Conservation (phyloP, 2,329 filamentous ascomycete genomes). For the Tolypocladium ophioglossoides region DNA sequence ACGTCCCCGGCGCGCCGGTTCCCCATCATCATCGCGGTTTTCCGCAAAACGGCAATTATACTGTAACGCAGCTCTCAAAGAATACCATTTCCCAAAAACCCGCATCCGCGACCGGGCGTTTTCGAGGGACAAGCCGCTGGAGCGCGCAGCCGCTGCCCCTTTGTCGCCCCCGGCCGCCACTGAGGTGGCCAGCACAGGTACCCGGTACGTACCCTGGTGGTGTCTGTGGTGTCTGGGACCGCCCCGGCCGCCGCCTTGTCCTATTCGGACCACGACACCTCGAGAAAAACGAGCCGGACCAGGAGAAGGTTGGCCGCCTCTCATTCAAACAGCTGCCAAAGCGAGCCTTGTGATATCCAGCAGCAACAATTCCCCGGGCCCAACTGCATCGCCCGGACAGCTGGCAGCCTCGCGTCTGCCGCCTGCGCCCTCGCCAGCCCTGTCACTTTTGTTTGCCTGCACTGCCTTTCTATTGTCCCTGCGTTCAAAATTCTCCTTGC, state of each 20-base stretch:
- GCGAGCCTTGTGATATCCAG: slow-evolving; percentile 11
- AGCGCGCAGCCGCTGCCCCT: background rate
- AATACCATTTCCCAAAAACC: background rate
- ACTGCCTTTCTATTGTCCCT: background rate
- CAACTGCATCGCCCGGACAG: slow-evolving; percentile 8
- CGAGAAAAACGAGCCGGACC: slow-evolving; percentile 20
- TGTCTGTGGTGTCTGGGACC: background rate
- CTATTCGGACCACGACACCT: slow-evolving; percentile 30
- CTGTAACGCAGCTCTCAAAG: background rate
- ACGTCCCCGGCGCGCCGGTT: background rate
- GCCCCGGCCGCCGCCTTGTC: slow-evolving; percentile 11
- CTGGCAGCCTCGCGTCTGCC: slow-evolving; percentile 4
- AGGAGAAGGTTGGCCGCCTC: slow-evolving; percentile 15
- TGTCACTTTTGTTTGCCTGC: slow-evolving; percentile 1
- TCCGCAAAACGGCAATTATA: background rate
- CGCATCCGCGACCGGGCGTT: background rate
- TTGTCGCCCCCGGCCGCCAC: background rate
- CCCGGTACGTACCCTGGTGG: background rate
- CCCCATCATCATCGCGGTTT: background rate
- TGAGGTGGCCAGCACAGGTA: background rate
- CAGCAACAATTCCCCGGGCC: background rate
- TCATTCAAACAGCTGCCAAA: slow-evolving; percentile 5
- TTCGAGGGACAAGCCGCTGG: background rate
- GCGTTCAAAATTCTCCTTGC: background rate
- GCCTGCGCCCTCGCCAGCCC: background rate